phyloP scores from a whole-genome alignment of 495 filamentous ascomycete genomes.

The Aspergillus asperescens region DNA sequence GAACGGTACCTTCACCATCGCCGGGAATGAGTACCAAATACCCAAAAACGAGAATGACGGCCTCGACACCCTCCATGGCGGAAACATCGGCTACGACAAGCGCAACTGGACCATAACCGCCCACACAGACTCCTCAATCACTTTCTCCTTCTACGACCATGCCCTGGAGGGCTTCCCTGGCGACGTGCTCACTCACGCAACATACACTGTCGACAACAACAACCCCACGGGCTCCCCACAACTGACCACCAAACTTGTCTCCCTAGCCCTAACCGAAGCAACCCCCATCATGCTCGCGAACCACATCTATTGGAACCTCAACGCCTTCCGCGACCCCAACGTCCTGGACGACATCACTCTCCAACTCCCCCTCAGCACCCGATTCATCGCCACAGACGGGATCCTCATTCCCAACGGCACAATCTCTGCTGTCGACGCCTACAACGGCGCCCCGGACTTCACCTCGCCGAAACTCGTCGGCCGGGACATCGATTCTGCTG shows the following conservation, averaged over 20 bases:
- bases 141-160: constrained; percentile 72
- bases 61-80: constrained; percentile 72
- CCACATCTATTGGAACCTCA: constrained; percentile 87
- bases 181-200: constrained; percentile 70
- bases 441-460: constrained; percentile 67
- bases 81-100: constrained; percentile 74
- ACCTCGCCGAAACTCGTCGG: constrained; percentile 71
- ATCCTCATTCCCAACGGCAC: constrained; percentile 76
- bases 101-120: constrained; percentile 74
- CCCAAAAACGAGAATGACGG: constrained; percentile 67
- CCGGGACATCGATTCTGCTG: constrained; percentile 53
- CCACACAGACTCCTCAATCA: constrained; percentile 62
- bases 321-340: constrained; percentile 64
- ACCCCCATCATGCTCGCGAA: constrained; percentile 80
- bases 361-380: constrained; percentile 63
- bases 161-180: constrained; percentile 75
- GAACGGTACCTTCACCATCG: constrained; percentile 73
- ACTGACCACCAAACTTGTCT: constrained; percentile 45
- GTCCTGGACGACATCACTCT: constrained; percentile 70
- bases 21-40: constrained; percentile 59
- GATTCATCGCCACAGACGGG: constrained; percentile 65
- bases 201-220: constrained; percentile 54
- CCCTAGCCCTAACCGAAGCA: constrained; percentile 70
- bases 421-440: constrained; percentile 55
- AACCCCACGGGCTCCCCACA: constrained; percentile 42